These are phyloP conservation scores for Eucalyptus pauciflora DNA, from an alignment of 345 rosid genomes.

Conservation along the genomic window DNA sequence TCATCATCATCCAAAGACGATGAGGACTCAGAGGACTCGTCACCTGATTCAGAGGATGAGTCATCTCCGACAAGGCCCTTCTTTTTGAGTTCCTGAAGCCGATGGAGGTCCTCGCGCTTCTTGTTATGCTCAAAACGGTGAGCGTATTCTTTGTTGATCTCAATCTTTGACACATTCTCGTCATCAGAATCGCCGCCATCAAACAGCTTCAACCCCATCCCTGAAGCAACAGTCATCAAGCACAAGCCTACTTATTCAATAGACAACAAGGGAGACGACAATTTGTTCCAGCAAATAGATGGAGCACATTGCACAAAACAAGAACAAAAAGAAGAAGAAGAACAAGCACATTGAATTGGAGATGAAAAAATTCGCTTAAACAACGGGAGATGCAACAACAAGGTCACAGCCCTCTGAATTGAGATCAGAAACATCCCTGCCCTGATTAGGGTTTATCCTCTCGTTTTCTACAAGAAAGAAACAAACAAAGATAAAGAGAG, in stretches of 20 bases:
- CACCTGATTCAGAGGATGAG: constrained; percentile 5
- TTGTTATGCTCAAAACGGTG: constrained; percentile 45
- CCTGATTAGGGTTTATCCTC: not conserved
- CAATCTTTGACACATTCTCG: constrained; percentile 21
- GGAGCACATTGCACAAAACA: not conserved
- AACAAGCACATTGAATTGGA: not conserved
- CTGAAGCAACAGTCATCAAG: not conserved
- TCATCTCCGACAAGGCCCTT: constrained; percentile 23
- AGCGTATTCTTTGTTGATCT: constrained; percentile 47
- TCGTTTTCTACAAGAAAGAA: not conserved
- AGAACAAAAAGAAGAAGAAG: not conserved
- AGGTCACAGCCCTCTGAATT: not conserved
- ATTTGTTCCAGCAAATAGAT: not conserved
- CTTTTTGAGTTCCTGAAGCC: constrained; percentile 33
- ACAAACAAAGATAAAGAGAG: not conserved
- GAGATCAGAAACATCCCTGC: not conserved
- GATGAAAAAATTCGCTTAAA: not conserved
- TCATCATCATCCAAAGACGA: constrained; percentile 12
- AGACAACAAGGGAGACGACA: not conserved
- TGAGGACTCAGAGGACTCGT: constrained; percentile 4
- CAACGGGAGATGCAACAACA: not conserved
- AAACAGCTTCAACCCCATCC: constrained; percentile 33
- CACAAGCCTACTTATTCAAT: not conserved
- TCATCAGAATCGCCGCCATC: constrained; percentile 16
- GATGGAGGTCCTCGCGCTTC: constrained; percentile 54